These are phyloP conservation scores for Gossypium arboreum DNA, from an alignment of 345 rosid genomes.

Conservation along the genomic window DNA sequence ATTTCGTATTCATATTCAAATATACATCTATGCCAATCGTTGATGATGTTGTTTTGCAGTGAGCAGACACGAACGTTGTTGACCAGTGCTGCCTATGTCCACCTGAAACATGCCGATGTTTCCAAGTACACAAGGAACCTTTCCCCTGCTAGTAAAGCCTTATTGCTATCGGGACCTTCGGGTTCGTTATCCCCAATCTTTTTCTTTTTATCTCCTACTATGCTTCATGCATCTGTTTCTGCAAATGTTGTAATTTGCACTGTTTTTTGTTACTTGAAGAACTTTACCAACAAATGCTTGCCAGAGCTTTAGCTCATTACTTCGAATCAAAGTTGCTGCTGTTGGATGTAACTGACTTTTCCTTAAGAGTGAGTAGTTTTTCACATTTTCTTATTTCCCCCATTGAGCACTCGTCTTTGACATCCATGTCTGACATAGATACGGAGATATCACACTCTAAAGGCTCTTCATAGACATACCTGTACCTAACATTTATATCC, in stretches of 20 bases:
- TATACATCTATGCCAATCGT: background rate
- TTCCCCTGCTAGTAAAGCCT: conserved; percentile 80
- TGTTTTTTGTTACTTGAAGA: conserved; percentile 24
- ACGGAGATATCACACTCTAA: background rate
- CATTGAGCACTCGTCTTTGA: no score
- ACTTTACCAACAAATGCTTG: conserved; percentile 97
- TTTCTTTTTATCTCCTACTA: background rate
- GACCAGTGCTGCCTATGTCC: conserved; percentile 93
- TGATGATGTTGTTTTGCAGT: conserved; percentile 39
- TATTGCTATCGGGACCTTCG: conserved; percentile 95
- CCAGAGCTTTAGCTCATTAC: conserved; percentile 90
- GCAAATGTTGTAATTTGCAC: background rate
- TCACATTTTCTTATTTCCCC: background rate
- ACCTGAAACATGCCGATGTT: conserved; percentile 85
- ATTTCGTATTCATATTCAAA: no score
- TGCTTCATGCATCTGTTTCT: background rate
- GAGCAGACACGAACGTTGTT: conserved; percentile 80
- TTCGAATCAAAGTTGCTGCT: conserved; percentile 88
- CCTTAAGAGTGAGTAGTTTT: conserved; percentile 53
- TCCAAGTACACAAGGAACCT: conserved; percentile 76
- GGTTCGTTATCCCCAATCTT: conserved; percentile 28
- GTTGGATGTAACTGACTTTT: conserved; percentile 78
- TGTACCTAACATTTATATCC: background rate
- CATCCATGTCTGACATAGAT: no score
- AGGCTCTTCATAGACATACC: background rate